phyloP scores from a whole-genome alignment of 208 protist genomes.

The Leishmania turanica region DNA sequence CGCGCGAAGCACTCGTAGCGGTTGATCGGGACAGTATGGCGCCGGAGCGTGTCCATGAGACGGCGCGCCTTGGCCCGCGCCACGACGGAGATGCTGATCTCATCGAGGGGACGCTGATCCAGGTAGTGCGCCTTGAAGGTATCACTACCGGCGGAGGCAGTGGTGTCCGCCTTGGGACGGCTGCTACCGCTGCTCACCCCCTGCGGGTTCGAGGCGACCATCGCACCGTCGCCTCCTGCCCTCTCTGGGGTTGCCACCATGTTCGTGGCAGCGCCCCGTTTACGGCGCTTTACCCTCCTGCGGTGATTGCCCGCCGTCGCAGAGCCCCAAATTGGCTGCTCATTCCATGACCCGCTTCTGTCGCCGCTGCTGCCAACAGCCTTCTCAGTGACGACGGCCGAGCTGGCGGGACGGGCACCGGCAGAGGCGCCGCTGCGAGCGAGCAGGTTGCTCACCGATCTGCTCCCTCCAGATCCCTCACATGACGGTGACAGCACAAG shows the following conservation, averaged over 20 bases:
- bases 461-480: neutral
- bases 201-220: neutral
- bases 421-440: neutral
- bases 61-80: slow-evolving; percentile 72
- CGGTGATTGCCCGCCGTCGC: neutral
- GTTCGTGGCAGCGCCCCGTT: neutral
- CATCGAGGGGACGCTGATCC: slow-evolving; percentile 50
- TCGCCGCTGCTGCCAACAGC: neutral
- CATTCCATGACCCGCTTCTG: neutral
- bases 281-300: neutral
- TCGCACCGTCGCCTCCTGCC: neutral
- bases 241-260: neutral
- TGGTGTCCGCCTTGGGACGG: neutral
- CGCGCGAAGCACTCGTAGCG: slow-evolving; percentile 66
- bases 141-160: neutral
- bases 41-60: slow-evolving; percentile 65
- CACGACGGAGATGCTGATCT: slow-evolving; percentile 67
- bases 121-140: slow-evolving; percentile 21
- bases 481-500: neutral
- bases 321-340: slow-evolving; percentile 6
- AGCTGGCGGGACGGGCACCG: neutral
- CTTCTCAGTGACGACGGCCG: neutral
- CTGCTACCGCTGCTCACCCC: neutral
- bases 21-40: slow-evolving; percentile 72
- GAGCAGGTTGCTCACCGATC: neutral